Evolutionary conservation across 2,329 filamentous ascomycete genomes (phyloP).

Genomic region (Colletotrichum eleusines): DNA sequence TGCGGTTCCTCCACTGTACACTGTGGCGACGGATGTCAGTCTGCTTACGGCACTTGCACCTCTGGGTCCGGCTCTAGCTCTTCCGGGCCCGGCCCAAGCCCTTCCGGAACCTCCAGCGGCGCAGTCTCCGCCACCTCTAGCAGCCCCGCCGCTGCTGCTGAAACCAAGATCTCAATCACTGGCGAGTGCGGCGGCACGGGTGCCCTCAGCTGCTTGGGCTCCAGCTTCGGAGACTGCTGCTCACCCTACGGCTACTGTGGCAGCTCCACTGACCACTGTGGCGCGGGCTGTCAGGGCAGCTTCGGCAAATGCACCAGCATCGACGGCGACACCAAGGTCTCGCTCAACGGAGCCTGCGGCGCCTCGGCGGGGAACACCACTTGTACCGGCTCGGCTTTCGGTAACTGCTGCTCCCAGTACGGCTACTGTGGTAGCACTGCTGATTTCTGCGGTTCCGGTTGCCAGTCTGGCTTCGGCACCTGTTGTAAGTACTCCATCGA

Average conservation of each 20-base stretch:
- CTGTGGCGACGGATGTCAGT: constrained; percentile 26
- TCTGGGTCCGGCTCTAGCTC: too few relatives aligned
- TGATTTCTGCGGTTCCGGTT: constrained; percentile 42
- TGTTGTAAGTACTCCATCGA: constrained; percentile 31
- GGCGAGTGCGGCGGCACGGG: constrained; percentile 29
- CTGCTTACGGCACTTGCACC: constrained; percentile 28
- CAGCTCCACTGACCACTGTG: constrained; percentile 41
- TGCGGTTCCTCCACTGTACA: constrained; percentile 1
- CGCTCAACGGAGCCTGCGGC: constrained; percentile 36
- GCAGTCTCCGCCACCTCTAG: constrained; percentile 1
- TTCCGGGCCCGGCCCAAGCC: too few relatives aligned
- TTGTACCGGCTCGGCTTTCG: constrained; percentile 35
- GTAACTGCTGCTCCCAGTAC: constrained; percentile 43
- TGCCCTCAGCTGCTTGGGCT: constrained; percentile 36
- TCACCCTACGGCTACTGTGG: constrained; percentile 44
- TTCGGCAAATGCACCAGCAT: constrained; percentile 41
- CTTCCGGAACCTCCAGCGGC: background rate
- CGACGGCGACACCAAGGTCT: constrained; percentile 14
- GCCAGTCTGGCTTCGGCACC: constrained; percentile 29
- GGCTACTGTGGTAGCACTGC: constrained; percentile 43
- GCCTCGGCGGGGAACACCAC: background rate
- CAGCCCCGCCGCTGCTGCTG: constrained; percentile 14
- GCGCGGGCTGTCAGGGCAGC: constrained; percentile 38
- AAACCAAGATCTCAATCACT: constrained; percentile 32
- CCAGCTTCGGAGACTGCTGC: constrained; percentile 42